A percentile compares a stretch with the other conserved stretches of the same genome.
Evolutionary conservation across 148 eudicot species (phyloP).

Genomic region (Pouteria glomerata): DNA sequence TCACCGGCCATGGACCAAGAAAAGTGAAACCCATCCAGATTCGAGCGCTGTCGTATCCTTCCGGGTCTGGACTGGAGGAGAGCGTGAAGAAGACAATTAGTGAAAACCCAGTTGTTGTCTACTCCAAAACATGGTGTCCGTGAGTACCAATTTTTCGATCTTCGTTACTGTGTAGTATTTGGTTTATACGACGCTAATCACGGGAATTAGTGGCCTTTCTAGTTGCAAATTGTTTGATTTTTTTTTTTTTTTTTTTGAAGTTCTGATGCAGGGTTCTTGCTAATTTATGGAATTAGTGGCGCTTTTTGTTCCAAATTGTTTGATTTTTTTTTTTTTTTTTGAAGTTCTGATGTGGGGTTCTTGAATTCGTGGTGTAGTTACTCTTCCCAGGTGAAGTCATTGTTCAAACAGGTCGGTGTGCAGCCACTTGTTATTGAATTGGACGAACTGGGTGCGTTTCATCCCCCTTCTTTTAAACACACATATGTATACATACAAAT

Average conservation of each 20-base stretch:
- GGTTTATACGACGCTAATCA: too few relatives aligned
- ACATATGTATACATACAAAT: neutral
- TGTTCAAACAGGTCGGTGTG: constrained; percentile 75
- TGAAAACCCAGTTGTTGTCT: constrained; percentile 87
- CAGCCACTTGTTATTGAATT: constrained; percentile 76
- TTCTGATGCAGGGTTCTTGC: too few relatives aligned
- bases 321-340: neutral
- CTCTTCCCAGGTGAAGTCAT: constrained; percentile 75
- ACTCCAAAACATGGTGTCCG: constrained; percentile 97
- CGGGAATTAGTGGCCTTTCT: too few relatives aligned
- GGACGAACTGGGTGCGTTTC: constrained; percentile 75
- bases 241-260: too few relatives aligned
- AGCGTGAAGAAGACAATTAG: constrained; percentile 58
- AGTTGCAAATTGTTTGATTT: too few relatives aligned
- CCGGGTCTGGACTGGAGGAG: constrained; percentile 75
- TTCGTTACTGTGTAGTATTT: neutral
- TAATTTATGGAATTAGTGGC: too few relatives aligned
- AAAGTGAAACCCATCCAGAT: constrained; percentile 11
- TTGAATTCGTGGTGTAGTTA: constrained; percentile 44
- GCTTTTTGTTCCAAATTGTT: too few relatives aligned
- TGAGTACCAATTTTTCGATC: constrained; percentile 25
- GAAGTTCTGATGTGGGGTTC: constrained; percentile 11
- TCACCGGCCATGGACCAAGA: constrained; percentile 10
- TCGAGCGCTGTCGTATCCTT: constrained; percentile 56
- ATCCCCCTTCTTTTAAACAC: neutral